Conservation (phyloP, 805 yeast species). For the Spathaspora hagerdaliae region DNA sequence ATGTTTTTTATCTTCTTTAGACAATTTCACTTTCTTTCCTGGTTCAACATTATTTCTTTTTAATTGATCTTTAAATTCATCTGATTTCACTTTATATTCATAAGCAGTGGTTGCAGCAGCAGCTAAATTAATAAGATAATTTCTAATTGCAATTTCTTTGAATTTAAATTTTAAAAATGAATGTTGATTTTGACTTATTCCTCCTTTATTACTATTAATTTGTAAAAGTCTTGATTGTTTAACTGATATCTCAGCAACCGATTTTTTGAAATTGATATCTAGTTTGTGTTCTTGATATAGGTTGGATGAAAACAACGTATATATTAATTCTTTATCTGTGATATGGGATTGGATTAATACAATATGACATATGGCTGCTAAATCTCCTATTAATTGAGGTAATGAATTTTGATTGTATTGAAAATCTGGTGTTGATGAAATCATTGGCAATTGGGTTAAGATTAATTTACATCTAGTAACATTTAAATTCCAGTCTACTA, state of each 20-base stretch:
- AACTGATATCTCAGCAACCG: slow-evolving; percentile 49
- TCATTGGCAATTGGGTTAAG: slow-evolving; percentile 34
- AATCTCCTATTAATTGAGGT: slow-evolving; percentile 40
- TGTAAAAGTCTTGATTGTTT: slow-evolving; percentile 42
- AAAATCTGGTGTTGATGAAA: slow-evolving; percentile 34
- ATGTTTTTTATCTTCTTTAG: slow-evolving; percentile 38
- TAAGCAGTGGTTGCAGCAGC: slow-evolving; percentile 54
- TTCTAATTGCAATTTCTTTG: slow-evolving; percentile 44
- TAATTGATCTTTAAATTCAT: slow-evolving; percentile 26
- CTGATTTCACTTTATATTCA: slow-evolving; percentile 42
- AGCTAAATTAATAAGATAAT: slow-evolving; percentile 48
- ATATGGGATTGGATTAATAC: slow-evolving; percentile 37
- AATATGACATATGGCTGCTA: slow-evolving; percentile 37
- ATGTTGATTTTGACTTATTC: slow-evolving; percentile 9
- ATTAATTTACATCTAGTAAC: slow-evolving; percentile 46
- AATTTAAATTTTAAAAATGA: slow-evolving; percentile 35
- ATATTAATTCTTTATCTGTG: slow-evolving; percentile 39
- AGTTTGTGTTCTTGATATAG: slow-evolving; percentile 47
- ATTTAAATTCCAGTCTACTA: slow-evolving; percentile 52
- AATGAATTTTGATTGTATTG: slow-evolving; percentile 26
- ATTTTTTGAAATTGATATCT: slow-evolving; percentile 39
- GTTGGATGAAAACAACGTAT: slow-evolving; percentile 37
- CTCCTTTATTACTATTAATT: slow-evolving; percentile 23
- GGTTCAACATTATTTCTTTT: slow-evolving; percentile 11
- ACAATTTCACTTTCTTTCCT: slow-evolving; percentile 27